phyloP scores from a whole-genome alignment of 176 grass and related monocot genomes.

The Elymus sibiricus region DNA sequence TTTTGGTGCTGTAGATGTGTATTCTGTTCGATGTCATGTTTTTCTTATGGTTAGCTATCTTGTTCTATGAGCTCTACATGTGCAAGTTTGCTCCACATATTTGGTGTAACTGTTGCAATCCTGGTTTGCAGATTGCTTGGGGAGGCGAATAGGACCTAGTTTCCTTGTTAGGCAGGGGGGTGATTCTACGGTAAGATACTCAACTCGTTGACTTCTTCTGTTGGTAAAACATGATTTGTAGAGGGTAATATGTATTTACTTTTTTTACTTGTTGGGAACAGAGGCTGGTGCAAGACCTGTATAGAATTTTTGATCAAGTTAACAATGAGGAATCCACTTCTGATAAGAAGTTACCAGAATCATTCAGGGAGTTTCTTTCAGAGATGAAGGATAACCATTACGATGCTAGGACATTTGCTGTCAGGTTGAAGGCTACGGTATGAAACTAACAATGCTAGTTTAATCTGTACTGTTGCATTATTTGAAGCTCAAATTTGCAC shows the following conservation, averaged over 20 bases:
- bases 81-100: background rate
- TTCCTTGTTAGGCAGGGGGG: constrained; percentile 66
- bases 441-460: constrained; percentile 24
- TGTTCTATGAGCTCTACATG: background rate
- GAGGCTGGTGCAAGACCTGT: constrained; percentile 84
- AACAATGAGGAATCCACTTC: constrained; percentile 58
- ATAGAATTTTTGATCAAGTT: constrained; percentile 78
- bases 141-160: constrained; percentile 81
- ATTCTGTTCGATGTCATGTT: background rate
- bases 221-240: constrained; percentile 9
- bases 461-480: background rate
- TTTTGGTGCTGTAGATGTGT: constrained; percentile 11
- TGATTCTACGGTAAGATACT: constrained; percentile 69
- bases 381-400: constrained; percentile 82
- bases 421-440: constrained; percentile 83
- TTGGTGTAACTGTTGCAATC: constrained; percentile 22
- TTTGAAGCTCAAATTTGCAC: background rate
- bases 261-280: constrained; percentile 37
- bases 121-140: constrained; percentile 77
- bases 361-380: constrained; percentile 84
- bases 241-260: constrained; percentile 19
- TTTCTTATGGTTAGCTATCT: constrained; percentile 25
- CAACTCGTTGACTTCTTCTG: constrained; percentile 9
- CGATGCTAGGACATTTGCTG: constrained; percentile 74
- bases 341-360: constrained; percentile 59